Percentiles rank a stretch among this genome's conserved stretches.
phyloP scores from a whole-genome alignment of 495 filamentous ascomycete species.

The Beverwykella pulmonaria region DNA sequence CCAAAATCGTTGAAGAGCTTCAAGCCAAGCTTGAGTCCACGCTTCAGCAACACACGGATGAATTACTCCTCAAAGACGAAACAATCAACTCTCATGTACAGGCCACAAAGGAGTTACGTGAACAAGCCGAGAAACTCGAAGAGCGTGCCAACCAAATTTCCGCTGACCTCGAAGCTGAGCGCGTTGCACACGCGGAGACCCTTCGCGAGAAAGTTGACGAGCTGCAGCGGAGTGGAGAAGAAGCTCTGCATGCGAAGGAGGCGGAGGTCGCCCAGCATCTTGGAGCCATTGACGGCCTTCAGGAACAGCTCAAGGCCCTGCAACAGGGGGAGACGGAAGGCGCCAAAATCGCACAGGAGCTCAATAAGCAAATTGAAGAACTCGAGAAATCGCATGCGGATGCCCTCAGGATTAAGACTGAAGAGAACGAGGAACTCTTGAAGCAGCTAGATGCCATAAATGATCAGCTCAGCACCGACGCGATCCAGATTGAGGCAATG shows the following conservation, averaged over 20 bases:
- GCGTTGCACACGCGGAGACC: constrained; percentile 18
- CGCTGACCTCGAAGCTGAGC: constrained; percentile 22
- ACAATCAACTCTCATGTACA: constrained; percentile 25
- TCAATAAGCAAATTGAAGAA: constrained; percentile 32
- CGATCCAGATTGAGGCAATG: constrained; percentile 16
- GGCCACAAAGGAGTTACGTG: constrained; percentile 20
- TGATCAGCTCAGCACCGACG: constrained; percentile 30
- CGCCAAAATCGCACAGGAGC: constrained; percentile 29
- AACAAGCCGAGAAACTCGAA: constrained; percentile 25
- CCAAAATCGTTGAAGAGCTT: constrained; percentile 24
- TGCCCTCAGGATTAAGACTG: constrained; percentile 14
- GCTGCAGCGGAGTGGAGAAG: constrained; percentile 20
- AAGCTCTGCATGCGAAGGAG: constrained; percentile 25
- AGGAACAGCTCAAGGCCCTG: constrained; percentile 30
- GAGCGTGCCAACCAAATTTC: constrained; percentile 18
- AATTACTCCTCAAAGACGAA: constrained; percentile 30
- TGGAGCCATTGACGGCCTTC: constrained; percentile 26
- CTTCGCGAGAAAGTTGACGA: constrained; percentile 15
- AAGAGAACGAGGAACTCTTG: constrained; percentile 35
- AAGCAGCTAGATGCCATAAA: constrained; percentile 35
- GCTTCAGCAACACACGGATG: constrained; percentile 33
- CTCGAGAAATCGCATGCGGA: constrained; percentile 31
- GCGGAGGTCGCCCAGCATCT: constrained; percentile 28
- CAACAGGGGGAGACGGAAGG: constrained; percentile 38
- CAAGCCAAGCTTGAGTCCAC: constrained; percentile 30